phyloP scores from a whole-genome alignment of 331 rosid species.

The Arachis monticola region DNA sequence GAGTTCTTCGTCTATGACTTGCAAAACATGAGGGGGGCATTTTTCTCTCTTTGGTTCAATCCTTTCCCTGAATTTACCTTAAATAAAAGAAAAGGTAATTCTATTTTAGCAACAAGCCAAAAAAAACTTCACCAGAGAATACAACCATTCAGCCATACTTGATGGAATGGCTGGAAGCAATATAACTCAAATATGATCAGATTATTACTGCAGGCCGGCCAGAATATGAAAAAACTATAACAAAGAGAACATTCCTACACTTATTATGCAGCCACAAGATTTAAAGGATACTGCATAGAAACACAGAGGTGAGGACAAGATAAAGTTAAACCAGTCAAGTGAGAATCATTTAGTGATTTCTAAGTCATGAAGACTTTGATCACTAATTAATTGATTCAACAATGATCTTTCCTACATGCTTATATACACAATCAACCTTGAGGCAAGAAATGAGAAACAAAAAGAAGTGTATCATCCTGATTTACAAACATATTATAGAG shows the following conservation, averaged over 20 bases:
- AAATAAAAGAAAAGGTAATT: slow-evolving; percentile 36
- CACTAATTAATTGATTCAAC: slow-evolving; percentile 11
- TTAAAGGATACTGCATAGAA: not conserved
- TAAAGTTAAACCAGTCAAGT: not conserved
- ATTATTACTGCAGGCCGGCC: slow-evolving; percentile 14
- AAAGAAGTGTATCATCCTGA: slow-evolving; percentile 24
- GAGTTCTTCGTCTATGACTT: slow-evolving; percentile 97
- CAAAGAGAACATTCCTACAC: slow-evolving; percentile 17
- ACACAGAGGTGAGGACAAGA: not conserved
- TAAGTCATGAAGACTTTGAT: slow-evolving; percentile 29
- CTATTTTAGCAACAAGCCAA: slow-evolving; percentile 7
- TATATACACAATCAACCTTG: slow-evolving; percentile 15
- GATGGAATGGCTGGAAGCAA: slow-evolving; percentile 22
- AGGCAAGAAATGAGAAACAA: slow-evolving; percentile 21
- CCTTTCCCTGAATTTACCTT: slow-evolving; percentile 95
- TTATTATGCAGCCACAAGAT: slow-evolving; percentile 2
- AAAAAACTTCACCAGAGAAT: slow-evolving; percentile 4
- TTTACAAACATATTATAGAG: slow-evolving; percentile 30
- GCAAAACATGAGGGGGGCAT: slow-evolving; percentile 89
- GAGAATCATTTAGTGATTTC: slow-evolving; percentile 4
- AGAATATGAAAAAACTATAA: slow-evolving; percentile 7
- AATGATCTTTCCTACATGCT: slow-evolving; percentile 12
- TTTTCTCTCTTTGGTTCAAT: slow-evolving; percentile 95
- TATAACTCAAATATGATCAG: slow-evolving; percentile 20
- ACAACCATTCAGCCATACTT: slow-evolving; percentile 26